These are phyloP conservation scores for Aspergillus sparsus DNA, from an alignment of 495 filamentous ascomycete genomes.

Conservation along the genomic window DNA sequence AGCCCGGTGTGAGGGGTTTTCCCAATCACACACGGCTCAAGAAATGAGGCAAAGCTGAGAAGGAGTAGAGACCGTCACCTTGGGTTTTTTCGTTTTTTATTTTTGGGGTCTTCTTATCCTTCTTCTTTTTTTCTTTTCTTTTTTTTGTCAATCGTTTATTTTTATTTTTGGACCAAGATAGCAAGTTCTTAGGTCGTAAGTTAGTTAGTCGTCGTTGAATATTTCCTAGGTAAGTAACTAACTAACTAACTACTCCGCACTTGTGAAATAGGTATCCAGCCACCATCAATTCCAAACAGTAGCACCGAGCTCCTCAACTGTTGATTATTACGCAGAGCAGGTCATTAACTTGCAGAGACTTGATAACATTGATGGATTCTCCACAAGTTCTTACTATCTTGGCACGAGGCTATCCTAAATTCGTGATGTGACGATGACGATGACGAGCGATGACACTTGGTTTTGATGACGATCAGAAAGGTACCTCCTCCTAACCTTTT, in stretches of 20 bases:
- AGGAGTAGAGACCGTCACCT: no score
- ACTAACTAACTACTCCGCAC: not conserved
- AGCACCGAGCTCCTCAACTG: not conserved
- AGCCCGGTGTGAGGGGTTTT: conserved; percentile 21
- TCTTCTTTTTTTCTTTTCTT: no score
- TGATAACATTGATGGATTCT: not conserved
- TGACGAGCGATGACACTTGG: conserved; percentile 11
- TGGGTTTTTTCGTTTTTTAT: no score
- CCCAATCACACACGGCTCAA: conserved; percentile 2
- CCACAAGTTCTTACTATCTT: not conserved
- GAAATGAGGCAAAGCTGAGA: conserved; percentile 8
- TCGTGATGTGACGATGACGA: not conserved
- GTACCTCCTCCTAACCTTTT: no score
- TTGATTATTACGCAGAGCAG: not conserved
- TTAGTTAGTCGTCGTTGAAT: no score
- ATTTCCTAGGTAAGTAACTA: no score
- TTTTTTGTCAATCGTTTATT: no score
- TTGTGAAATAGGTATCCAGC: not conserved
- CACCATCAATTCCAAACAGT: not conserved
- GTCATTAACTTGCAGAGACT: not conserved
- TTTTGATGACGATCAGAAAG: conserved; percentile 4
- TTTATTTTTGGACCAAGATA: no score
- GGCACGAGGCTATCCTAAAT: not conserved
- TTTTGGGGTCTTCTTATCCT: no score
- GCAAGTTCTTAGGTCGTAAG: no score